These are phyloP conservation scores for Cladosporium velox DNA, from an alignment of 2,329 filamentous ascomycete genomes.

Conservation along the genomic window DNA sequence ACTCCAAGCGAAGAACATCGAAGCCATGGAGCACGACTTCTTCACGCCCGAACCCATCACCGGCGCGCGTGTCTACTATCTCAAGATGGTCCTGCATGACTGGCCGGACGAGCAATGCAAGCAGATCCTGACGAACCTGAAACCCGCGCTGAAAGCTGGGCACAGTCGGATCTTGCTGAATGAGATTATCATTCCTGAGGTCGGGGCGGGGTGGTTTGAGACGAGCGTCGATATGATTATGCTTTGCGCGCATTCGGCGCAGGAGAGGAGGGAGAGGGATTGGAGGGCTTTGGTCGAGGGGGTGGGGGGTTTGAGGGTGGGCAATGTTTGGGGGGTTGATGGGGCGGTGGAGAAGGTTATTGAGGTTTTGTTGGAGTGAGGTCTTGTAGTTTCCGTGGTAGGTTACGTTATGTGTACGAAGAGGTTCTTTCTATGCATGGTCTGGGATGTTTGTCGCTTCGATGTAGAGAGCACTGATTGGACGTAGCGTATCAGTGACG, in stretches of 20 bases:
- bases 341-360: slow-evolving; percentile 16
- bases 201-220: slow-evolving; percentile 22
- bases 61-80: slow-evolving; percentile 27
- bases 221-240: slow-evolving; percentile 26
- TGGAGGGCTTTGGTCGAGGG: slow-evolving; percentile 7
- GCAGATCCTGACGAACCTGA: slow-evolving; percentile 25
- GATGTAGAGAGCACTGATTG: too few species aligned
- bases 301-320: slow-evolving; percentile 5
- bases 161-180: slow-evolving; percentile 30
- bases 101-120: slow-evolving; percentile 27
- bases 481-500: too few species aligned
- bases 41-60: slow-evolving; percentile 36
- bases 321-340: slow-evolving; percentile 6
- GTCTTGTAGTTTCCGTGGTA: neutral
- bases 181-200: slow-evolving; percentile 28
- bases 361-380: slow-evolving; percentile 8
- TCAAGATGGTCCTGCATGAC: slow-evolving; percentile 27
- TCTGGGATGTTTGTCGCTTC: too few species aligned
- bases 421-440: too few species aligned
- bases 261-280: slow-evolving; percentile 13
- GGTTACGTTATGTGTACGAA: neutral
- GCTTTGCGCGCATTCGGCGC: slow-evolving; percentile 23
- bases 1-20: slow-evolving; percentile 23
- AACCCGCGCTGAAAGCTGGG: slow-evolving; percentile 23
- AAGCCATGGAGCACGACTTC: slow-evolving; percentile 35